Evolutionary conservation across 352 stramenopile species (phyloP).

Genomic region (Albugo candida): DNA sequence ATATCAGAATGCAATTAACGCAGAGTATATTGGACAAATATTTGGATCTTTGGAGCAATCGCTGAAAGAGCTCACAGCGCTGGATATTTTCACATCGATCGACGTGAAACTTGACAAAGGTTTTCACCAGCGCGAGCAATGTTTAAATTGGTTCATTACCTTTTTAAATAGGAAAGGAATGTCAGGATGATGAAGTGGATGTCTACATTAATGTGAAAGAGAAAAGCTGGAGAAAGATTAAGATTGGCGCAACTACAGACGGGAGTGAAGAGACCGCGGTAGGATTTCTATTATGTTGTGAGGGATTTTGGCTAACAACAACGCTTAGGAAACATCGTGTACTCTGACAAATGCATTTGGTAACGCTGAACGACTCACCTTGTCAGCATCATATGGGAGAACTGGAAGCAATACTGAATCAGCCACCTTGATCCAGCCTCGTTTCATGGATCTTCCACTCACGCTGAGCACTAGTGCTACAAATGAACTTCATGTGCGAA

Average conservation of each 20-base stretch:
- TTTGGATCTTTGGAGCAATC: conserved; percentile 30
- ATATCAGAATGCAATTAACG: conserved; percentile 27
- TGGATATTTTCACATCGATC: conserved; percentile 75
- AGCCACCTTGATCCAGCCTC: conserved; percentile 70
- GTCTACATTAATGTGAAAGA: conserved; percentile 78
- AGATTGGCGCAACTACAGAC: conserved; percentile 65
- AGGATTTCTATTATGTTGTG: neutral
- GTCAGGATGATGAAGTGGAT: conserved; percentile 24
- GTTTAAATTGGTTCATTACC: neutral
- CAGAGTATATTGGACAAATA: conserved; percentile 48
- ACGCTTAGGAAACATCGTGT: conserved; percentile 46
- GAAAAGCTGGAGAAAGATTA: conserved; percentile 68
- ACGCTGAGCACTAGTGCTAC: conserved; percentile 51
- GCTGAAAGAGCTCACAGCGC: conserved; percentile 37
- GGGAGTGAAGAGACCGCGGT: conserved; percentile 71
- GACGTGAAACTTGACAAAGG: conserved; percentile 61
- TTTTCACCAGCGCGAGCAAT: conserved; percentile 4
- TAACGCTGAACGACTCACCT: conserved; percentile 64
- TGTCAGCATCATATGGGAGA: conserved; percentile 61
- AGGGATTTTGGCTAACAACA: neutral
- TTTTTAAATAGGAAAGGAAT: neutral
- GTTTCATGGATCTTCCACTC: conserved; percentile 62
- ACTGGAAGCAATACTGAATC: conserved; percentile 74
- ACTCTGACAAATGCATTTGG: conserved; percentile 72
- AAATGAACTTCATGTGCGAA: conserved; percentile 57